A percentile compares a stretch with the other conserved stretches of the same genome.
These are phyloP conservation scores for Stevia rebaudiana DNA, from an alignment of 140 eudicot genomes.

Conservation along the genomic window DNA sequence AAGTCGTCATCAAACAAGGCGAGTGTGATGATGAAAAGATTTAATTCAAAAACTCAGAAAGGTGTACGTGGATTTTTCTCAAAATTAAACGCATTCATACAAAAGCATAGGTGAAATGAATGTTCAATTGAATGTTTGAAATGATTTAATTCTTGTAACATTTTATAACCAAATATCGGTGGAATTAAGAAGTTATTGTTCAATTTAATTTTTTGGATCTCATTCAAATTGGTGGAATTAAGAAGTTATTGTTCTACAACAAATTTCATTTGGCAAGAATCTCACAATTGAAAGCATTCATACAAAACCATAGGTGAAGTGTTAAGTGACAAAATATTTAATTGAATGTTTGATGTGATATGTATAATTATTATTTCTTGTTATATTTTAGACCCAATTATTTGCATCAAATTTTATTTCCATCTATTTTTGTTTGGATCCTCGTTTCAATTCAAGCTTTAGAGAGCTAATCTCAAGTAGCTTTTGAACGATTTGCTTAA, in stretches of 20 bases:
- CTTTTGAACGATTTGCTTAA: too few relatives aligned
- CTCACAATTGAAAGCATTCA: constrained; percentile 31
- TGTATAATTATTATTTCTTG: background rate
- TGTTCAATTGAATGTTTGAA: background rate
- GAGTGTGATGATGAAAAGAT: constrained; percentile 17
- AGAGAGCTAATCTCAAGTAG: too few relatives aligned
- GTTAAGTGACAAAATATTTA: too few relatives aligned
- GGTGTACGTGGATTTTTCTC: constrained; percentile 25
- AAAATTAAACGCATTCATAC: constrained; percentile 37
- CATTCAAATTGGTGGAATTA: background rate
- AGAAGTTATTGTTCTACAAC: background rate
- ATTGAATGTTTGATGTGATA: background rate
- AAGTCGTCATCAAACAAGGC: constrained; percentile 27
- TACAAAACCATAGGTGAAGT: constrained; percentile 40
- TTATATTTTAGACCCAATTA: background rate
- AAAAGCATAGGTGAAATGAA: constrained; percentile 35
- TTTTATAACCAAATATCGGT: background rate
- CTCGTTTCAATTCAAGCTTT: too few relatives aligned
- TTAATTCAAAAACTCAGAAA: constrained; percentile 22
- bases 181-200: too few relatives aligned
- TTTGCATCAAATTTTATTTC: too few relatives aligned
- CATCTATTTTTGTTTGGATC: too few relatives aligned
- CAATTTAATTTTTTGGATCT: too few relatives aligned
- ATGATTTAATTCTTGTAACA: background rate
- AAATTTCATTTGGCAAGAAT: too few relatives aligned